Conservation (phyloP, 1,139 yeast genomes). For the Scheffersomyces quercinus region DNA sequence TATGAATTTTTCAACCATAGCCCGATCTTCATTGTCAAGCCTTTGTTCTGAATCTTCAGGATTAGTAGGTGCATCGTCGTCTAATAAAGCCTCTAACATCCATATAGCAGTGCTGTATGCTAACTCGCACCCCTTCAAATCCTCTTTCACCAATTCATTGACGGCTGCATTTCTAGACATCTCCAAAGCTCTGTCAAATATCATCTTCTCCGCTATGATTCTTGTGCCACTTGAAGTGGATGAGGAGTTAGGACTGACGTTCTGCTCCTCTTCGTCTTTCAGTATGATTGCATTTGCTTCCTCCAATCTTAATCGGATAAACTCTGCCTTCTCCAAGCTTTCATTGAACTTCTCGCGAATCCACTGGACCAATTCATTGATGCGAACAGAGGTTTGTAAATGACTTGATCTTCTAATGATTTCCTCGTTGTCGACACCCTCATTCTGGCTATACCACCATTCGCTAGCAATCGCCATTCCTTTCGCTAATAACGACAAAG, state of each 20-base stretch:
- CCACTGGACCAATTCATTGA: constrained; percentile 91
- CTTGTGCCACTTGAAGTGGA: constrained; percentile 13
- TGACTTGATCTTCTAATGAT: constrained; percentile 5
- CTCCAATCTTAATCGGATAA: constrained; percentile 55
- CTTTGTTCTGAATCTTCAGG: constrained; percentile 24
- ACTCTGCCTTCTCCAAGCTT: constrained; percentile 84
- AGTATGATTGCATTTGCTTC: constrained; percentile 46
- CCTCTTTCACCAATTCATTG: constrained; percentile 77
- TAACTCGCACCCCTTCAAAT: constrained; percentile 76
- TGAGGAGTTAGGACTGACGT: constrained; percentile 3
- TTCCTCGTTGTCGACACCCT: constrained; percentile 33
- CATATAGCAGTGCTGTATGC: constrained; percentile 90
- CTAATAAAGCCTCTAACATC: constrained; percentile 89
- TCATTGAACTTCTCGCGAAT: constrained; percentile 87
- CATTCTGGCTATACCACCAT: constrained; percentile 72
- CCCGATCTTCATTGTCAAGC: constrained; percentile 69
- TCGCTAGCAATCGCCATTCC: constrained; percentile 84
- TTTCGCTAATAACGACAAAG: constrained; percentile 74
- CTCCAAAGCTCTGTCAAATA: constrained; percentile 91
- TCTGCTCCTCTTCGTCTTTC: constrained; percentile 7
- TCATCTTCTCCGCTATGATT: constrained; percentile 75
- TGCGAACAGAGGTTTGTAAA: constrained; percentile 35
- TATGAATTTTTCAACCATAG: constrained; percentile 75
- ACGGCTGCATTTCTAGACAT: constrained; percentile 90
- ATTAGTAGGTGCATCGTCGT: constrained; percentile 43